A percentile compares a stretch with the other conserved stretches of the same genome.
These are phyloP conservation scores for Tolypocladium album DNA, from an alignment of 2,329 filamentous ascomycete species.

Conservation along the genomic window DNA sequence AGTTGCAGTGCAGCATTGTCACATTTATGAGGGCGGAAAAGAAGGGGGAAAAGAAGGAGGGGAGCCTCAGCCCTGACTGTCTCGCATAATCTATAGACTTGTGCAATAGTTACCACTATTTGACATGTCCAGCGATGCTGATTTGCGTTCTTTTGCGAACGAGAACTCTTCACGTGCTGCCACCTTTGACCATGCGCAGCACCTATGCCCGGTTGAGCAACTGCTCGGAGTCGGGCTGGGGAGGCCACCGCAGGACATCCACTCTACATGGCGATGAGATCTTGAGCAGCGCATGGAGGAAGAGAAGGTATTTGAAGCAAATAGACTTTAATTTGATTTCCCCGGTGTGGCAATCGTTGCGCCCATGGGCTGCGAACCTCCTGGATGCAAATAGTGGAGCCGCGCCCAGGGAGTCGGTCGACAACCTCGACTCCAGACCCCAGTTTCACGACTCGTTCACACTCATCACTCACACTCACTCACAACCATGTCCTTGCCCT, in stretches of 20 bases:
- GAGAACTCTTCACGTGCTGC: not conserved
- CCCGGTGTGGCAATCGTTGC: too few relatives aligned
- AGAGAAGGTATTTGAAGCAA: not conserved
- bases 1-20: not conserved
- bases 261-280: not conserved
- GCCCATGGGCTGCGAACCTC: not conserved
- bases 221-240: not conserved
- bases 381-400: not conserved
- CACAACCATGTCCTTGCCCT: constrained; percentile 2
- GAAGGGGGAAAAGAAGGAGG: not conserved
- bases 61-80: not conserved
- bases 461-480: not conserved
- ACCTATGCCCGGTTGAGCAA: not conserved
- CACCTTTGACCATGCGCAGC: not conserved
- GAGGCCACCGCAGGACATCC: not conserved
- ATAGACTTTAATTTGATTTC: not conserved
- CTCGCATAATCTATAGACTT: not conserved
- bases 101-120: not conserved
- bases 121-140: not conserved
- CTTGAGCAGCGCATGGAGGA: not conserved
- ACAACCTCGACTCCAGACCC: not conserved
- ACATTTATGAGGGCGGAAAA: not conserved
- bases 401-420: not conserved
- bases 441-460: not conserved
- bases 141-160: not conserved